These are phyloP conservation scores for Triangularia verruculosa DNA, from an alignment of 2,329 filamentous ascomycete species.

Conservation along the genomic window DNA sequence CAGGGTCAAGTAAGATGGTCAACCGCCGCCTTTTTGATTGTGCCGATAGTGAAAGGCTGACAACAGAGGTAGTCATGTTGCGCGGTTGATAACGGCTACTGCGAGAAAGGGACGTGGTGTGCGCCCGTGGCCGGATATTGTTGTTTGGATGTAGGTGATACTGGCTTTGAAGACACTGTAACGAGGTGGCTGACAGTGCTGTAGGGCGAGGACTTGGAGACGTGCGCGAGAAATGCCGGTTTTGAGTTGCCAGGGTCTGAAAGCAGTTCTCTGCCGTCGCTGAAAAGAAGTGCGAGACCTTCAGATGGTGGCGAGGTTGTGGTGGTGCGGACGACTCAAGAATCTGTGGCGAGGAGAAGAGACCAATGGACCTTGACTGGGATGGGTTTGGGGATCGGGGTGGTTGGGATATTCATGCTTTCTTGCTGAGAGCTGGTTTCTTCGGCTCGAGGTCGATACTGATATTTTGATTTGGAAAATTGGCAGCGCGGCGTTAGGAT, in stretches of 20 bases:
- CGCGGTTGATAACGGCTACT: conserved; percentile 35
- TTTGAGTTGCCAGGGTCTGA: conserved; percentile 30
- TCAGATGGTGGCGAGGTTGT: neutral
- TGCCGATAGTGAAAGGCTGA: conserved; percentile 23
- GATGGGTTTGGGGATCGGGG: conserved; percentile 27
- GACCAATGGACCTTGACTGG: conserved; percentile 28
- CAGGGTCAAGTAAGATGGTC: neutral
- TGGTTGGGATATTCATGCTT: conserved; percentile 29
- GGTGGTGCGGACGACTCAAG: conserved; percentile 2
- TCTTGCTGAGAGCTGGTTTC: conserved; percentile 25
- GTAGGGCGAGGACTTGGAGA: conserved; percentile 35
- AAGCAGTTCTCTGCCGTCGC: neutral
- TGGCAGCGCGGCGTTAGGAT: neutral
- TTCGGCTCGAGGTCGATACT: neutral
- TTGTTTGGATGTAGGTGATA: conserved; percentile 35
- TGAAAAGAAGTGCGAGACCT: neutral
- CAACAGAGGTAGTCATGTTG: conserved; percentile 40
- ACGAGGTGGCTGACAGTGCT: conserved; percentile 17
- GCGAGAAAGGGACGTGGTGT: conserved; percentile 36
- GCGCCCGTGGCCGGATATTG: conserved; percentile 39
- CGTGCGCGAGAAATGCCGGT: conserved; percentile 36
- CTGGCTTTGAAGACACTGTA: neutral
- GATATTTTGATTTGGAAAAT: neutral
- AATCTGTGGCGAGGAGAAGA: conserved; percentile 19
- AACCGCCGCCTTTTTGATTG: too few relatives aligned